A percentile compares a stretch with the other conserved stretches of the same genome.
phyloP scores from a whole-genome alignment of 257 asterid species.

The Ilex aquifolium region DNA sequence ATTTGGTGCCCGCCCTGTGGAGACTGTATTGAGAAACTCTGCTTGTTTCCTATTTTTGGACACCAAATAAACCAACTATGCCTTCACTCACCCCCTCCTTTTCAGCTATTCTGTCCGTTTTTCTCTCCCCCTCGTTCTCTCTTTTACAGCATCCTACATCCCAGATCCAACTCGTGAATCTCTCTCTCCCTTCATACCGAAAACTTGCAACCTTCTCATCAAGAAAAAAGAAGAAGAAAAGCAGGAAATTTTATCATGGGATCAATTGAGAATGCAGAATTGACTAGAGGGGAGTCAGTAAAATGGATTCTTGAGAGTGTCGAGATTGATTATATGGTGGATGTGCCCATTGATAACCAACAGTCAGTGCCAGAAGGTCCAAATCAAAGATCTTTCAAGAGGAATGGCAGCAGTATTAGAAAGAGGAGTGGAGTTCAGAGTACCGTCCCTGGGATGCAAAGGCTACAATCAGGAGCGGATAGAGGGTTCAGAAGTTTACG shows the following conservation, averaged over 20 bases:
- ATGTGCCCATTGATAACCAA: constrained; percentile 25
- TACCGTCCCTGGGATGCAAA: constrained; percentile 30
- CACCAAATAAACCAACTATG: too few species aligned
- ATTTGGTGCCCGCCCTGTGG: too few species aligned
- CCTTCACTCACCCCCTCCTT: too few species aligned
- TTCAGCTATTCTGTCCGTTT: too few species aligned
- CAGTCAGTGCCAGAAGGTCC: background rate
- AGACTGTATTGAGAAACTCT: too few species aligned
- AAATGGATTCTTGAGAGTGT: constrained; percentile 46
- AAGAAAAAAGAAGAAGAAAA: background rate
- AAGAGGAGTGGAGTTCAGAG: constrained; percentile 19
- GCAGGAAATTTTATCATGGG: constrained; percentile 16
- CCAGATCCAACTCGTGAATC: too few species aligned
- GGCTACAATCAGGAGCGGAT: constrained; percentile 52
- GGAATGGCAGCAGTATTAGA: constrained; percentile 15
- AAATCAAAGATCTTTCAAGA: background rate
- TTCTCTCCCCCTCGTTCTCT: too few species aligned
- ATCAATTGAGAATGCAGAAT: constrained; percentile 5
- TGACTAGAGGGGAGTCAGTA: constrained; percentile 28
- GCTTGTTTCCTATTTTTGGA: too few species aligned
- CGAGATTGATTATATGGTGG: constrained; percentile 41
- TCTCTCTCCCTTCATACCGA: too few species aligned
- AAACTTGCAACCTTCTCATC: too few species aligned
- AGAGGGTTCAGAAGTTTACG: constrained; percentile 67
- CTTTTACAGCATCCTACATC: too few species aligned